phyloP scores from a whole-genome alignment of 305 asterid species.

The Stenogyne calaminthoides region DNA sequence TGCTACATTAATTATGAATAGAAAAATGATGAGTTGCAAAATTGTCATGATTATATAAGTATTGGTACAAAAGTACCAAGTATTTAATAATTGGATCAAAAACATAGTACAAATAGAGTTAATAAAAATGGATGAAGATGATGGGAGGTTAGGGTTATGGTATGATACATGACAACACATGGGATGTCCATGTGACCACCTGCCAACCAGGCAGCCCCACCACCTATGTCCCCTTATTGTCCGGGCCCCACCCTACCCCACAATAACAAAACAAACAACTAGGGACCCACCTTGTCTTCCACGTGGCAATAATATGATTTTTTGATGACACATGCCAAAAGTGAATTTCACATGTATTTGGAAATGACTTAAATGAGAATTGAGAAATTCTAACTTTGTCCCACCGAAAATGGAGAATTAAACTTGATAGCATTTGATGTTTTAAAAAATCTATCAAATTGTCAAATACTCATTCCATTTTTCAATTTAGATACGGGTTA shows the following conservation, averaged over 20 bases:
- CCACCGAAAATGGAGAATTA: background rate
- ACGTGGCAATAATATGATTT: constrained; percentile 5
- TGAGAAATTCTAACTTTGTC: background rate
- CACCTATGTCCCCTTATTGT: constrained; percentile 31
- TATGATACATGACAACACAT: constrained; percentile 48
- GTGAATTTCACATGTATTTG: background rate
- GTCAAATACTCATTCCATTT: too few species aligned
- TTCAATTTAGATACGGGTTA: too few species aligned
- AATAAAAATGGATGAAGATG: background rate
- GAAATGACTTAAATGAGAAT: background rate
- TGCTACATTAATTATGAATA: background rate
- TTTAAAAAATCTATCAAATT: too few species aligned
- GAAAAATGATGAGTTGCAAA: background rate
- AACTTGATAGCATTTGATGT: background rate
- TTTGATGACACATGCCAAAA: background rate
- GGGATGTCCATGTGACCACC: constrained; percentile 50
- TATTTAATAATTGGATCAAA: background rate
- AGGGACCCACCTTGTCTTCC: constrained; percentile 21
- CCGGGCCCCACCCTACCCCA: constrained; percentile 6
- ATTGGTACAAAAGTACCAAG: background rate
- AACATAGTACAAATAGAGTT: background rate
- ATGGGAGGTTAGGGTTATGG: constrained; percentile 15
- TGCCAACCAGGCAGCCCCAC: constrained; percentile 50
- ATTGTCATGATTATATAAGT: background rate
- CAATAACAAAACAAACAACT: constrained; percentile 3